Conservation (phyloP, 257 asterid species). For the Solanum chilense region DNA sequence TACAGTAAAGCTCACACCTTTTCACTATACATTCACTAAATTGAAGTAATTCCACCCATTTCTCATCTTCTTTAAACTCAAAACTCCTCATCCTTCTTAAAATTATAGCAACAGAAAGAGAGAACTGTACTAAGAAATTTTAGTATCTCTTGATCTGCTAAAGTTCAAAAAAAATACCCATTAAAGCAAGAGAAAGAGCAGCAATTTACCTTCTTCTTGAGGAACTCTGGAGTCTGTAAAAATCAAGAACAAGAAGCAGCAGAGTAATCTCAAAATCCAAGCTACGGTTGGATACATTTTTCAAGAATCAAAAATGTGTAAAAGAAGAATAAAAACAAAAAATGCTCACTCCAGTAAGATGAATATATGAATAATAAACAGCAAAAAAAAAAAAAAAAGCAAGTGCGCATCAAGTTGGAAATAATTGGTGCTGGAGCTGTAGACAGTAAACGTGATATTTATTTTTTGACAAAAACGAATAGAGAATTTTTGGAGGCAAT, state of each 20-base stretch:
- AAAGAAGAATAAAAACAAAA: neutral
- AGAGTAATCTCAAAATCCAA: conserved; percentile 7
- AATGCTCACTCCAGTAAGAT: neutral
- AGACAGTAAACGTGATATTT: neutral
- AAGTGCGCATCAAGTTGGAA: neutral
- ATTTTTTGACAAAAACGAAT: neutral
- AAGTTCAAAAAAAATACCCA: neutral
- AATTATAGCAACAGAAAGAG: neutral
- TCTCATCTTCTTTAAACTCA: neutral
- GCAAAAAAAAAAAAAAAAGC: neutral
- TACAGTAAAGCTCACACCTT: neutral
- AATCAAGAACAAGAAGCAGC: conserved; percentile 3
- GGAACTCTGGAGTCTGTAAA: conserved; percentile 11
- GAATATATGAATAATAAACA: neutral
- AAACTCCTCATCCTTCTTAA: neutral
- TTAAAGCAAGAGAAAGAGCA: neutral
- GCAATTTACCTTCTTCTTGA: conserved; percentile 16
- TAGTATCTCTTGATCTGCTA: neutral
- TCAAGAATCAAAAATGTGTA: neutral
- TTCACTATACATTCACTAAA: neutral
- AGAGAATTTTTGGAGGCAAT: neutral
- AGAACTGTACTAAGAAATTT: neutral
- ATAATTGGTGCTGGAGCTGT: neutral
- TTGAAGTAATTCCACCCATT: neutral
- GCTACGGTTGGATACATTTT: neutral